phyloP scores from a whole-genome alignment of 305 asterid species.

The Solanum aculeatissimum region DNA sequence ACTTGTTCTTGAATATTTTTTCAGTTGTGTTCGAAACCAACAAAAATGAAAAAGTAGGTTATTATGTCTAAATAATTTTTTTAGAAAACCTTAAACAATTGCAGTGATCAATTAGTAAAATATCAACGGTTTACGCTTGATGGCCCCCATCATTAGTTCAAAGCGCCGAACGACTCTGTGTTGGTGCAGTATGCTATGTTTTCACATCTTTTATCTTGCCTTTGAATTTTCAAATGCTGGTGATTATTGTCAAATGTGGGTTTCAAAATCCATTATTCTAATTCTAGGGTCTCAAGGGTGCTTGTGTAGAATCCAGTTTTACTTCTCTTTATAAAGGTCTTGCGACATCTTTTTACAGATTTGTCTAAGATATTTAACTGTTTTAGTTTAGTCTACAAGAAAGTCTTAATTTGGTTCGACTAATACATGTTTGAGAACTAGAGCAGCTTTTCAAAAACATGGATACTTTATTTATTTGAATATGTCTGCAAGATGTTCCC shows the following conservation, averaged over 20 bases:
- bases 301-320: not conserved
- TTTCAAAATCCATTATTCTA: not conserved
- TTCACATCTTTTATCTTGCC: not conserved
- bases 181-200: not conserved
- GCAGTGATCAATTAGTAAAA: not conserved
- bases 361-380: not conserved
- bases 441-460: not conserved
- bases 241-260: not conserved
- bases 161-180: not conserved
- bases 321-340: not conserved
- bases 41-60: not conserved
- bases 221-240: not conserved
- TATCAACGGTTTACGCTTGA: not conserved
- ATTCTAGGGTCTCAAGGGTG: not conserved
- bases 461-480: not conserved
- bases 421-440: not conserved
- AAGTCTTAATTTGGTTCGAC: not conserved
- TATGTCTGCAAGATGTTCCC: not conserved
- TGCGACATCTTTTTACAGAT: not conserved
- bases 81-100: fast-evolving
- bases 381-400: not conserved
- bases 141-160: not conserved
- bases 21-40: not conserved
- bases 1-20: not conserved
- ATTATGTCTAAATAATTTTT: not conserved